These are phyloP conservation scores for Pseudozyma thailandica DNA, from an alignment of 1,284 basidiomycete genomes.

Conservation along the genomic window DNA sequence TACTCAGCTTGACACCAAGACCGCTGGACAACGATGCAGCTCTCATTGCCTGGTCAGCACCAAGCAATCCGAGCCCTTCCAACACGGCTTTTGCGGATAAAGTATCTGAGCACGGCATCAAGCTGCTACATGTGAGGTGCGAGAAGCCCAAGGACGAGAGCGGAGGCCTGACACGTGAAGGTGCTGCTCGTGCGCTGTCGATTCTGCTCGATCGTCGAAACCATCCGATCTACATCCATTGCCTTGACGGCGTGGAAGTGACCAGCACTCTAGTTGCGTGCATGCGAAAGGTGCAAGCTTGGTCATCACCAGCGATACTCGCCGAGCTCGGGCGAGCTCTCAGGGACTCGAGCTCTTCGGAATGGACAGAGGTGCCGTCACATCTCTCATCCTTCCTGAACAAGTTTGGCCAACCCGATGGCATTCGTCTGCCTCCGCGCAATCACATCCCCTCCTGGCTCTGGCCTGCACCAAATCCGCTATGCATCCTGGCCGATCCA, in stretches of 20 bases:
- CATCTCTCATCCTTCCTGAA: constrained; percentile 55
- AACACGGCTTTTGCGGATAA: constrained; percentile 1
- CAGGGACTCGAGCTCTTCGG: constrained; percentile 50
- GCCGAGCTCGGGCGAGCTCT: constrained; percentile 57
- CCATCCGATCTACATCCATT: constrained; percentile 65
- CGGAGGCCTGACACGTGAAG: constrained; percentile 59
- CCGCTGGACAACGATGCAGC: constrained; percentile 53
- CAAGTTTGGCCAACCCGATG: constrained; percentile 63
- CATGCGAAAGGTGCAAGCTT: constrained; percentile 64
- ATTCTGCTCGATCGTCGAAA: constrained; percentile 57
- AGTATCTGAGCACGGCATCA: constrained; percentile 18
- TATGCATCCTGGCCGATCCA: constrained; percentile 33
- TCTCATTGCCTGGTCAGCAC: constrained; percentile 51
- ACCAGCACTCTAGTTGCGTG: constrained; percentile 61
- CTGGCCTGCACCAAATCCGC: constrained; percentile 49
- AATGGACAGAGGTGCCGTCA: constrained; percentile 52
- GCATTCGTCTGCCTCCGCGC: constrained; percentile 51
- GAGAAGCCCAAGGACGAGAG: constrained; percentile 66
- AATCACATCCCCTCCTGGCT: constrained; percentile 56
- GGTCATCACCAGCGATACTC: constrained; percentile 49
- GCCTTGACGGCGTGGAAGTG: constrained; percentile 64
- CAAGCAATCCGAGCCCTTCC: constrained; percentile 2
- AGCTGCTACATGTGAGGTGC: constrained; percentile 57
- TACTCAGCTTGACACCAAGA: constrained; percentile 64
- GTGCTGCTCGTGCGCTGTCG: constrained; percentile 55